phyloP scores from a whole-genome alignment of 306 rosid genomes.

The Pachyrhizus erosus region DNA sequence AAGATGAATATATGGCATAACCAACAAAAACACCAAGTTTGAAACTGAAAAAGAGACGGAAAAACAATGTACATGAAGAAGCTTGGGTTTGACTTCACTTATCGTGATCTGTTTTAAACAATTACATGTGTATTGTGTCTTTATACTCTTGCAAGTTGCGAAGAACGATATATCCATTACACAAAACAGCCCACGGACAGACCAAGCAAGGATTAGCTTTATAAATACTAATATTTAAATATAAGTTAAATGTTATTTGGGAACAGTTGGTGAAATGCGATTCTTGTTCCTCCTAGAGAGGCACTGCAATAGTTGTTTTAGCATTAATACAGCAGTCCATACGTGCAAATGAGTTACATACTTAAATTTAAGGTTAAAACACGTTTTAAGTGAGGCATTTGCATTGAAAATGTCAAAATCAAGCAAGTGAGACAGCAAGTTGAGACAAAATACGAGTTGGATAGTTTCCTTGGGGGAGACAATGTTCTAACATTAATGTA shows the following conservation, averaged over 20 bases:
- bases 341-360: background rate
- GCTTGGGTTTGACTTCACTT: constrained; percentile 11
- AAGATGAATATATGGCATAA: no score
- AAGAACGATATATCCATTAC: background rate
- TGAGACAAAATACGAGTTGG: constrained; percentile 39
- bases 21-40: background rate
- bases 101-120: background rate
- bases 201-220: background rate
- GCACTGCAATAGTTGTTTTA: background rate
- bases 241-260: background rate
- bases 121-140: background rate
- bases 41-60: background rate
- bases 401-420: constrained; percentile 26
- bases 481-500: background rate
- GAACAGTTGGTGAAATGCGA: background rate
- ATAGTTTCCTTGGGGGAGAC: constrained; percentile 39
- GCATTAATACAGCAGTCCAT: background rate
- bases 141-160: constrained; percentile 8
- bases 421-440: constrained; percentile 2
- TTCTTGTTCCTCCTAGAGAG: constrained; percentile 12
- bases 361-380: background rate
- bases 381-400: constrained; percentile 2
- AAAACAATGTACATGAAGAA: background rate
- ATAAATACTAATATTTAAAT: background rate
- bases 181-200: background rate